Conservation (phyloP, 768 basidiomycete species). For the Amanita molliuscula region DNA sequence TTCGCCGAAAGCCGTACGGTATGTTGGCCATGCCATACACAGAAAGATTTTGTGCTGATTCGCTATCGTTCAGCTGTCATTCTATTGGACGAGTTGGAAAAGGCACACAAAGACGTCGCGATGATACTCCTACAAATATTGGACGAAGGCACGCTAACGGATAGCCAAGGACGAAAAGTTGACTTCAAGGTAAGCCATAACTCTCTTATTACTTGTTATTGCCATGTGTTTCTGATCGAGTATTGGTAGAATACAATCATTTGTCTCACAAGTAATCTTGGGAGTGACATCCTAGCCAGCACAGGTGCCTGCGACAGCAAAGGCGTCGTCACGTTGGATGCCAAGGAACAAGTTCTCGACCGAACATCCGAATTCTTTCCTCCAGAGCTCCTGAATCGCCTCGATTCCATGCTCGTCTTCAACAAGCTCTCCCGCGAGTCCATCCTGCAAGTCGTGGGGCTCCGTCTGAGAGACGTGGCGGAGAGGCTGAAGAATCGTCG, state of each 20-base stretch:
- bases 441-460: constrained; percentile 67
- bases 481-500: constrained; percentile 50
- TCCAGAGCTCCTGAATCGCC: constrained; percentile 82
- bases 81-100: constrained; percentile 83
- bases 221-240: not conserved
- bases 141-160: constrained; percentile 83
- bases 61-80: constrained; percentile 46
- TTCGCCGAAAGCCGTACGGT: constrained; percentile 86
- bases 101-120: constrained; percentile 89
- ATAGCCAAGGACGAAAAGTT: constrained; percentile 86
- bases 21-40: constrained; percentile 8
- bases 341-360: constrained; percentile 59
- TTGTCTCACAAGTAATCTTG: constrained; percentile 79
- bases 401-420: constrained; percentile 83
- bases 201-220: too few relatives aligned
- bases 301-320: constrained; percentile 46
- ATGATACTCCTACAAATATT: constrained; percentile 88
- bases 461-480: constrained; percentile 69
- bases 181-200: too few relatives aligned
- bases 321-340: constrained; percentile 55
- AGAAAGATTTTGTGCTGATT: not conserved
- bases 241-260: constrained; percentile 72
- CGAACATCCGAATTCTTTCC: constrained; percentile 77
- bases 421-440: constrained; percentile 74
- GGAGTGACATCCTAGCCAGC: constrained; percentile 66